Evolutionary conservation across 306 rosid species (phyloP), one percentile per base, ranked within the genome.

Genomic region (Cicer pinnatifidum): DNA sequence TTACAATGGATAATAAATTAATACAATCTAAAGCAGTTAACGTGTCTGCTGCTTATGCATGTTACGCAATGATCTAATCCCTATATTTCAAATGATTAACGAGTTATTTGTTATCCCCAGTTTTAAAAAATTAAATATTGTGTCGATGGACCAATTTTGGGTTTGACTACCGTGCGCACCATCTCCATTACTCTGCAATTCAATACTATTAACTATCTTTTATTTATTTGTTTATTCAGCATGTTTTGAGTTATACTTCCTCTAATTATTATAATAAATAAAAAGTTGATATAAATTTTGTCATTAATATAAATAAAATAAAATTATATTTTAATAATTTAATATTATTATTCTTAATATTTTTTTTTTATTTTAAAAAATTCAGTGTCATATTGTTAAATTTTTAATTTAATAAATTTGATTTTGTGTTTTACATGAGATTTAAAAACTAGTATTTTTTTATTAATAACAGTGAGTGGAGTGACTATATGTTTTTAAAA

Each of bases 31-130:
- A 28, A 62, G 56, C 58, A 40, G 33, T 61, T 70, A 37, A 85
- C 77, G 86, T 77, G 88, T 82, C 82, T 1, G 17, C 62, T 76
- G 60, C 47, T 82, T 38, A 47, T 63, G 79, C 66, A 78, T 54
- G 78, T 78, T 51, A 70, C 76, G 69, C 57, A 44, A 69, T 79
- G 72, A 69, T 58, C 81, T 59, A 70, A 80, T 77, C 80, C 43
- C 39, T 58, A 43, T 37, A 38, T 79, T 44, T 45, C 41, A 67
- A 56, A 39, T 73, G 52, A 50, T 77, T 78, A 67, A 52, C 17
- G 45, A 53, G 28, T 53, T 52, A 16, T 9, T 71, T 28, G 56
- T 33, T 41, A 46, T 68, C 35, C 17, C 45, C 54, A 23, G 37
- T 46, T 75, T 47, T 6, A 3, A 28, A 28, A 28, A 28, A 51